Evolutionary conservation across 345 rosid species (phyloP), one percentile per base, ranked within the genome.

Genomic region (Clarkia xantiana): DNA sequence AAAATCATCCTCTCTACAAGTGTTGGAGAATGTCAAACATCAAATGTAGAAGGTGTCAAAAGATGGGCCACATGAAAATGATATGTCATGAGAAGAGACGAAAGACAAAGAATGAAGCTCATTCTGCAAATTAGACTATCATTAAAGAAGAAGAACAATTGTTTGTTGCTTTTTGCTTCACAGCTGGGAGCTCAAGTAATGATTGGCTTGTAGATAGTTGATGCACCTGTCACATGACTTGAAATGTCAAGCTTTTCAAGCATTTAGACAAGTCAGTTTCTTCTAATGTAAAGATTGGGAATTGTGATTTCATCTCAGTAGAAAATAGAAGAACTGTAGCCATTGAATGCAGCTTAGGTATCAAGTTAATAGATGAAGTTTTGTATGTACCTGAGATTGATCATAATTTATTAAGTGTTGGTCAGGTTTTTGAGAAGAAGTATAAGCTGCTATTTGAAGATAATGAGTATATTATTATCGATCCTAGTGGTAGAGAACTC

Each of bases 391-490:
- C 14, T 13, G 18, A 25, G 0, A 10, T 62, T 0, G 51, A 44
- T 47, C 41, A 67, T 13, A 67, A 62, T 10, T 18, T 57, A 13
- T 25, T 62, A 2, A 58, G 61, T 45, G 45, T 67, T 22, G 61
- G 63, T 0, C 49, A 57, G 9, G 14, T 62, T 4, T 1, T 48
- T 9, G 40, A 52, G 8, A 53, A 45, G 14, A 56, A 49, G 0
- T 62, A n/a, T 15, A 39, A 3, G 4, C 18, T 62, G 3, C 0
- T 29, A 3, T 62, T 67, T 11, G 47, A 67, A 40, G 47, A 49
- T 4, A 54, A 18, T 1, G 1, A 10, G 0, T 67, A 51, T 14
- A 5, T 48, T 1, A 42, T 62, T 6, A 29, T 15, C 4, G 49
- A 67, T 44, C 12, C 40, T 7, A 11, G 11, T 14, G 34, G 46